phyloP scores from a whole-genome alignment of 2,329 filamentous ascomycete species.

The Botryosphaeria dothidea region DNA sequence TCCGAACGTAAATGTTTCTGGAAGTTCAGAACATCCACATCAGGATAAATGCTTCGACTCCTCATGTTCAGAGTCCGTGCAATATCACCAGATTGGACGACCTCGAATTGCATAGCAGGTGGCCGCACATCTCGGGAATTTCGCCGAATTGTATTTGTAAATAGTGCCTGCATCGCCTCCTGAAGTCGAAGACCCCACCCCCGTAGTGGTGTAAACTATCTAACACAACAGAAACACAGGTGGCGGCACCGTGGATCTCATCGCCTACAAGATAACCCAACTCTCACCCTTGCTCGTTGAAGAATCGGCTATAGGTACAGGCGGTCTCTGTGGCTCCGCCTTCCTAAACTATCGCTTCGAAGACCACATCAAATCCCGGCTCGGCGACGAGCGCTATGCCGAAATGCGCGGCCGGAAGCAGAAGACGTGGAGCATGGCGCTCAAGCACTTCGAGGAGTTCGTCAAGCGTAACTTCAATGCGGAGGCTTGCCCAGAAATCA shows the following conservation, averaged over 20 bases:
- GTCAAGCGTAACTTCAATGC: conserved; percentile 78
- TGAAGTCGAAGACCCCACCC: too few species aligned
- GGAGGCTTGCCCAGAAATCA: conserved; percentile 74
- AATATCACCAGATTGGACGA: background rate
- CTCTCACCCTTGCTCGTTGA: conserved; percentile 71
- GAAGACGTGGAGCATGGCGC: conserved; percentile 72
- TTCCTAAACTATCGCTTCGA: conserved; percentile 82
- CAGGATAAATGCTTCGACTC: background rate
- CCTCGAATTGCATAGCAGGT: too few species aligned
- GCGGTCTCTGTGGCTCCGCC: conserved; percentile 74
- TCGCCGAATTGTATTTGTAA: too few species aligned
- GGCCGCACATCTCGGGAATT: too few species aligned
- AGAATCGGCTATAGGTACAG: conserved; percentile 75
- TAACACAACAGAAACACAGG: too few species aligned
- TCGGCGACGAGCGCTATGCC: conserved; percentile 68
- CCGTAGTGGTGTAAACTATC: too few species aligned
- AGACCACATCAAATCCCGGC: conserved; percentile 68
- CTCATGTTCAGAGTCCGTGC: too few species aligned
- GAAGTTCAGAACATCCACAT: background rate
- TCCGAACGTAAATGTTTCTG: too few species aligned
- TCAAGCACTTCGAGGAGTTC: conserved; percentile 81
- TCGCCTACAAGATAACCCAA: conserved; percentile 79
- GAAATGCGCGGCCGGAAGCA: conserved; percentile 76
- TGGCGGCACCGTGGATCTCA: conserved; percentile 69
- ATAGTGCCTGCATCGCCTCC: too few species aligned